Conservation (phyloP, 768 basidiomycete species). For the Psilocybe tampanensis region DNA sequence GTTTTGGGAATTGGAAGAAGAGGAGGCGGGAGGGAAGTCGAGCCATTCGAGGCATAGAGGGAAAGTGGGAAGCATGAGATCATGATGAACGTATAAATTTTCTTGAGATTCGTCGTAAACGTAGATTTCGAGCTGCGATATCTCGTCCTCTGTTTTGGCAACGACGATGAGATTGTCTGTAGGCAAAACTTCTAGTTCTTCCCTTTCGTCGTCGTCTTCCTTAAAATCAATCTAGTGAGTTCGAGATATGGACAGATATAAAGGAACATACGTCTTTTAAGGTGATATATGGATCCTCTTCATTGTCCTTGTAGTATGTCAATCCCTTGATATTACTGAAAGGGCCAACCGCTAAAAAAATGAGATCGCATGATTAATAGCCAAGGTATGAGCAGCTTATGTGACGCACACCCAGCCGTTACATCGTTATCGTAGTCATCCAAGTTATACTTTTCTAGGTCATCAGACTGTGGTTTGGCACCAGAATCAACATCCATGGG, state of each 20-base stretch:
- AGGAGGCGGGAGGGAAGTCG: constrained; percentile 81
- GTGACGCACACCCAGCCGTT: constrained; percentile 32
- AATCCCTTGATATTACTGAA: constrained; percentile 97
- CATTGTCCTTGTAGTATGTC: constrained; percentile 87
- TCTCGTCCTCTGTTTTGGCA: constrained; percentile 96
- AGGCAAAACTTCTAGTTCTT: constrained; percentile 87
- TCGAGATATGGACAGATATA: background rate
- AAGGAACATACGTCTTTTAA: constrained; percentile 78
- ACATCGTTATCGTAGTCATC: constrained; percentile 91
- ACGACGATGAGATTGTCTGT: constrained; percentile 91
- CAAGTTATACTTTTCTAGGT: constrained; percentile 85
- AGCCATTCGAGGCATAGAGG: constrained; percentile 99
- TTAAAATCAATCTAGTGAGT: constrained; percentile 29
- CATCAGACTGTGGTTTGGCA: constrained; percentile 48
- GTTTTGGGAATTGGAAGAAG: constrained; percentile 35
- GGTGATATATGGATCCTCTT: constrained; percentile 96
- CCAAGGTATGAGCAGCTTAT: background rate
- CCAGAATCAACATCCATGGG: constrained; percentile 65
- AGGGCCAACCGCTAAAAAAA: constrained; percentile 59
- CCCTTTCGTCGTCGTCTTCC: constrained; percentile 82
- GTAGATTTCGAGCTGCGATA: constrained; percentile 94
- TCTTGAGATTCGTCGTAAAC: constrained; percentile 93
- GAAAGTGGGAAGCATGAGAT: constrained; percentile 96
- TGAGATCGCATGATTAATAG: background rate
- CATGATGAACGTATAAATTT: constrained; percentile 95